Evolutionary conservation across 257 asterid species (phyloP).

Genomic region (Nicotiana benthamiana): DNA sequence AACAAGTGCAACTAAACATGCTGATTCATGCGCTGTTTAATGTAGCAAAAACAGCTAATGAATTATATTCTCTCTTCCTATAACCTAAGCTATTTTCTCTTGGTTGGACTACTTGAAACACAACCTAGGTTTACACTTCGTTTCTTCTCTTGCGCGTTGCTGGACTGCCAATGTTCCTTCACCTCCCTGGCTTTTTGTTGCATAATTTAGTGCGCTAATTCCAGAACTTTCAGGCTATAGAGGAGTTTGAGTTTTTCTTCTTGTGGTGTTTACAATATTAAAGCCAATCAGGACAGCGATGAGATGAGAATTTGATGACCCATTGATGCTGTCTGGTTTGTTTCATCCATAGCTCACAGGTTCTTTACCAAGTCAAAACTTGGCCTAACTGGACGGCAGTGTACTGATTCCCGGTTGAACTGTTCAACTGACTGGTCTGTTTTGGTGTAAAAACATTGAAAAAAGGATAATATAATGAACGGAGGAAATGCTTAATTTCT

Average conservation of each 20-base stretch:
- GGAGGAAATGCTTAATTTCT: not conserved
- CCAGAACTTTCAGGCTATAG: not conserved
- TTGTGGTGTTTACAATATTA: not conserved
- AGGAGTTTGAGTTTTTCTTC: not conserved
- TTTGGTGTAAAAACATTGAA: not conserved
- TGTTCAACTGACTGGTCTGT: not conserved
- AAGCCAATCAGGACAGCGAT: not conserved
- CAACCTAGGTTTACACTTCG: too few species aligned
- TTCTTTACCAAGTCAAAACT: not conserved
- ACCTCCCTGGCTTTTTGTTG: not conserved
- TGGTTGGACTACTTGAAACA: too few species aligned
- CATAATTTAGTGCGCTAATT: not conserved
- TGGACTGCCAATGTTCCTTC: not conserved
- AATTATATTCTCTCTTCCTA: not conserved
- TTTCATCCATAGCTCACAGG: not conserved
- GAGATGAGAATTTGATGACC: not conserved
- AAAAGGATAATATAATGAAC: not conserved
- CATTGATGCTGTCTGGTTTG: not conserved
- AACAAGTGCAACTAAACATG: not conserved
- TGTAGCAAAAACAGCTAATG: not conserved
- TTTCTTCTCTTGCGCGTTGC: too few species aligned
- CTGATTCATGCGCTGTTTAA: not conserved
- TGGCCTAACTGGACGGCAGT: not conserved
- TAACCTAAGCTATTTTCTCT: too few species aligned
- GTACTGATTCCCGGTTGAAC: not conserved